Percentiles rank a stretch among this genome's conserved stretches.
phyloP scores from a whole-genome alignment of 1,139 yeast species.

The Eremothecium gossypii region DNA sequence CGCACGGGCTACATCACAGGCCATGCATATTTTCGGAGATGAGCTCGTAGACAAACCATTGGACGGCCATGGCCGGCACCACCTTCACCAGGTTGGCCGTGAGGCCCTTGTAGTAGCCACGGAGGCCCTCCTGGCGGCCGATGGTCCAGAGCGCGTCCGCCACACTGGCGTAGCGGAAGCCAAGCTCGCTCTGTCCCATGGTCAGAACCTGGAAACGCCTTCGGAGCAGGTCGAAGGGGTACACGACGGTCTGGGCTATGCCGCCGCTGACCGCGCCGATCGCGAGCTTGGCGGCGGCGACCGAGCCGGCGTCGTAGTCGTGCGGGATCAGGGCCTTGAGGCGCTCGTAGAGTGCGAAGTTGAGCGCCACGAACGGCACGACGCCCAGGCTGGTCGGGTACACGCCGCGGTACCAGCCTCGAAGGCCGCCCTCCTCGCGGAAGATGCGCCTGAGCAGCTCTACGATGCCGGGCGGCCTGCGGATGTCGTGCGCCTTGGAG shows the following conservation, averaged over 20 bases:
- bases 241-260: constrained; percentile 68
- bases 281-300: constrained; percentile 44
- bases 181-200: constrained; percentile 60
- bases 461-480: constrained; percentile 60
- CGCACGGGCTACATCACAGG: constrained; percentile 3
- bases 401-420: constrained; percentile 74
- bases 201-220: constrained; percentile 86
- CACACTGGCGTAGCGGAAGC: constrained; percentile 70
- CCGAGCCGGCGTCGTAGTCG: constrained; percentile 30
- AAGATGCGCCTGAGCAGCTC: constrained; percentile 52
- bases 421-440: constrained; percentile 68
- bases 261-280: constrained; percentile 91
- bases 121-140: constrained; percentile 60
- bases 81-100: constrained; percentile 84
- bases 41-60: constrained; percentile 80
- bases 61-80: constrained; percentile 91
- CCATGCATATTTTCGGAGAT: constrained; percentile 27
- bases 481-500: constrained; percentile 33
- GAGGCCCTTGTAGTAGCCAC: constrained; percentile 82
- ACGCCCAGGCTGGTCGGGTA: constrained; percentile 88
- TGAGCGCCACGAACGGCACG: constrained; percentile 91
- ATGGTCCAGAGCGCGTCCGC: constrained; percentile 62
- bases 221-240: constrained; percentile 83
- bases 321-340: constrained; percentile 46
- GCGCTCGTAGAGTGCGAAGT: constrained; percentile 82